Evolutionary conservation across 495 filamentous ascomycete genomes (phyloP).

Genomic region (Neurospora sp.): DNA sequence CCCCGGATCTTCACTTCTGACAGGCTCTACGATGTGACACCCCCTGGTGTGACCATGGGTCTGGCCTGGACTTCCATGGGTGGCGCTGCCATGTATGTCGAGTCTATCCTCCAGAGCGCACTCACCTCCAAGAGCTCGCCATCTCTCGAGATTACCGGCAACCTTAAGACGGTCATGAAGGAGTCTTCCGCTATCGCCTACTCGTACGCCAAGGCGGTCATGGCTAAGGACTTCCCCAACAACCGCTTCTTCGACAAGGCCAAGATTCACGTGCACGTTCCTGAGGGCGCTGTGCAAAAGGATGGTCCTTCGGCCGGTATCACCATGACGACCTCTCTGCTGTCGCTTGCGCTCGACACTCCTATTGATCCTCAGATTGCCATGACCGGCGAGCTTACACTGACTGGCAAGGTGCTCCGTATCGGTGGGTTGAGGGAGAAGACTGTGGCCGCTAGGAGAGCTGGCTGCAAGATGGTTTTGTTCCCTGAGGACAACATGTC

Average conservation of each 20-base stretch:
- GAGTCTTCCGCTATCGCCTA: constrained; percentile 92
- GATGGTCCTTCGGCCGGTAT: constrained; percentile 94
- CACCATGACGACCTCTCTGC: constrained; percentile 89
- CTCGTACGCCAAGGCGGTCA: constrained; percentile 82
- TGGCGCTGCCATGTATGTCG: constrained; percentile 91
- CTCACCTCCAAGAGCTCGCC: constrained; percentile 61
- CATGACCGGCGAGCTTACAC: constrained; percentile 97
- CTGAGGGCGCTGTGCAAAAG: constrained; percentile 93
- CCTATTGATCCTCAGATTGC: constrained; percentile 78
- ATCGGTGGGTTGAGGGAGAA: constrained; percentile 97
- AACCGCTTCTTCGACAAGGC: constrained; percentile 97
- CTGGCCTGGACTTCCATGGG: constrained; percentile 98
- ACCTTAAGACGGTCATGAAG: constrained; percentile 95
- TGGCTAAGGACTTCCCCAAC: constrained; percentile 72
- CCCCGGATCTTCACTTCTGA: constrained; percentile 93
- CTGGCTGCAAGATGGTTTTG: constrained; percentile 88
- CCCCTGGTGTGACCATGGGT: constrained; percentile 97
- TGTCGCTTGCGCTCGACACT: constrained; percentile 71
- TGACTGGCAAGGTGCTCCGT: constrained; percentile 92
- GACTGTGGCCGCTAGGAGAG: constrained; percentile 91
- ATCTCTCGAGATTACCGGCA: constrained; percentile 81
- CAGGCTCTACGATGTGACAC: constrained; percentile 86
- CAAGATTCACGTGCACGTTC: constrained; percentile 90
- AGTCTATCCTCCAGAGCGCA: constrained; percentile 83
- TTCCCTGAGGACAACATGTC: constrained; percentile 91